phyloP scores from a whole-genome alignment of 169 alveolate genomes.

The Babesia divergens region DNA sequence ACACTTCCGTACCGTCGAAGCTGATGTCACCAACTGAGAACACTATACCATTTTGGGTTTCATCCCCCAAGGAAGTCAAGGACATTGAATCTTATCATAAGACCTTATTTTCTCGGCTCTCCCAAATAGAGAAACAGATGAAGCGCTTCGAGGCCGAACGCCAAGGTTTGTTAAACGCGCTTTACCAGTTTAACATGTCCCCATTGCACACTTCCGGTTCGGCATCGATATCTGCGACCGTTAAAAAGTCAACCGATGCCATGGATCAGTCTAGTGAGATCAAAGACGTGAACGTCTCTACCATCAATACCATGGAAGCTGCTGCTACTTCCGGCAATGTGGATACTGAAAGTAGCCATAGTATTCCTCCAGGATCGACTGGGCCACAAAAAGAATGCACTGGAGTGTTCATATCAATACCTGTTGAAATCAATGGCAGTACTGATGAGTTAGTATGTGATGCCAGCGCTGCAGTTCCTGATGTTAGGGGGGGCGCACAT shows the following conservation, averaged over 20 bases:
- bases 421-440: too few species aligned
- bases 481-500: too few species aligned
- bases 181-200: conserved; percentile 8
- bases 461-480: too few species aligned
- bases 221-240: background rate
- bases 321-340: too few species aligned
- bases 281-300: too few species aligned
- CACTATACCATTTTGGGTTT: conserved; percentile 45
- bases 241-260: background rate
- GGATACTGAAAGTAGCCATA: too few species aligned
- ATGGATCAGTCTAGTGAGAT: too few species aligned
- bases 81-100: conserved; percentile 44
- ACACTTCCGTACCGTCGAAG: background rate
- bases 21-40: background rate
- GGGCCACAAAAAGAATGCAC: too few species aligned
- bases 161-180: conserved; percentile 44
- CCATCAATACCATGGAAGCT: too few species aligned
- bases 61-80: conserved; percentile 57
- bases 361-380: too few species aligned
- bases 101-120: conserved; percentile 32
- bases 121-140: conserved; percentile 55
- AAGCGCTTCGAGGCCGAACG: conserved; percentile 49
- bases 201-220: conserved; percentile 3
- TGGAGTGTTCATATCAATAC: too few species aligned
- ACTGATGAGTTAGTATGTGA: too few species aligned